These are phyloP conservation scores for Fagus sylvatica DNA, from an alignment of 306 rosid species.

Conservation along the genomic window DNA sequence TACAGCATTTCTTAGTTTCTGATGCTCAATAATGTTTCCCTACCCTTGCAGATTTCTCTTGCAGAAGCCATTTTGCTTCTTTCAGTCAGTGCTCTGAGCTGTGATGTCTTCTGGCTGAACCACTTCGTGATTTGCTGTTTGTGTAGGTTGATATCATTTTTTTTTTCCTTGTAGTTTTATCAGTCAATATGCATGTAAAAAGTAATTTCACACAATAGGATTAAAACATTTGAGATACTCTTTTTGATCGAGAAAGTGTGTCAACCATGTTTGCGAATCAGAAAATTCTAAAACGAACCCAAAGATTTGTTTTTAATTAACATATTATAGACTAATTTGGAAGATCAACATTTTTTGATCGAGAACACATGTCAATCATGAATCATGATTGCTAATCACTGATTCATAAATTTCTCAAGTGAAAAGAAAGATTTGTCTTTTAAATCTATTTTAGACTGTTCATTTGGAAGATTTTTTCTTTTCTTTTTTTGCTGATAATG, in stretches of 20 bases:
- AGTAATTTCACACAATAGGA: background rate
- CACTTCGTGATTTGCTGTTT: constrained; percentile 51
- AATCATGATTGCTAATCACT: constrained; percentile 9
- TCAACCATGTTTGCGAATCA: constrained; percentile 13
- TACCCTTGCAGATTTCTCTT: constrained; percentile 72
- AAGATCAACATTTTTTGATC: background rate
- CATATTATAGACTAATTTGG: background rate
- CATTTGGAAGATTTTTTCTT: background rate
- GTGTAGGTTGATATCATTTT: constrained; percentile 50
- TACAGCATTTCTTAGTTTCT: constrained; percentile 44
- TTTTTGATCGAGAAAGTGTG: background rate
- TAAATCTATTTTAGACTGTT: background rate
- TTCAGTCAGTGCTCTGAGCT: constrained; percentile 59
- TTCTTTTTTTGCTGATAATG: too few relatives aligned
- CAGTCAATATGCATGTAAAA: constrained; percentile 6
- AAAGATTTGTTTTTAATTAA: background rate
- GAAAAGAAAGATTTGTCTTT: background rate
- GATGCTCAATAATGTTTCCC: constrained; percentile 58
- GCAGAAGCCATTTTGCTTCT: constrained; percentile 64
- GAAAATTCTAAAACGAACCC: background rate
- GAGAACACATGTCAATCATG: background rate
- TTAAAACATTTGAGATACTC: background rate
- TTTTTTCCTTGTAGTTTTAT: constrained; percentile 7
- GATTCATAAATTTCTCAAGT: background rate
- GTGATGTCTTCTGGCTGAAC: constrained; percentile 56